Evolutionary conservation across 2,329 filamentous ascomycete species (phyloP), one percentile per base, ranked within the genome.

Genomic region (Lecanoromycetidae sp.): DNA sequence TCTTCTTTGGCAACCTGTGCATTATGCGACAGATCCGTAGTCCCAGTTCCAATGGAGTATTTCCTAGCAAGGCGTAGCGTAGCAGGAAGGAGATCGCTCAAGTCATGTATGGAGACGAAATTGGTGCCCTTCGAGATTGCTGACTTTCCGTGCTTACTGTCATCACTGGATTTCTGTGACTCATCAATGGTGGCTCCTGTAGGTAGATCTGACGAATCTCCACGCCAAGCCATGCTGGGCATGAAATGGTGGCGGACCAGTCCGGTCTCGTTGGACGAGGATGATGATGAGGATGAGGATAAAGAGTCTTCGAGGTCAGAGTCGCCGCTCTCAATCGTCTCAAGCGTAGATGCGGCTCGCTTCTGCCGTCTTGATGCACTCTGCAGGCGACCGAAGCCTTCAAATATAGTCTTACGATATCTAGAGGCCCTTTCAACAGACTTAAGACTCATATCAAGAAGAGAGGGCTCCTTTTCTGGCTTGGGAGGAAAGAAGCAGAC

Each of bases 1-100:
- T 82, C 74, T 52, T 77, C 80, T 55, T 79, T 73, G 7, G 90
- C 88, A 37, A 93, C 79, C 1, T 67, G 66, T 7, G 87, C 85
- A 61, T 98, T 98, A 57, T 93, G 82, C 36, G 76, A 71, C 63
- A 90, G 96, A 3, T 94, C 79, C 30, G 82, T 76, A 1, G 84
- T 82, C 51, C 87, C 79, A 3, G 87, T 87, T 60, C 91, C 88
- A 12, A 95, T 83, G 20, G 75, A 75, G 63, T 96, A 98, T 54
- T 84, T 77, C 48, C 78, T 70, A 2, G 87, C 91, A 52, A 95
- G 74, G 46, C 79, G 73, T 50, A 74, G 74, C 61, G 87, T 91
- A 2, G 85, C 83, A 0, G 88, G 88, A n/a, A 94, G 66, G 10
- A 87, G 62, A 39, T 76, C 69, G 8, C 77, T 75, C 22, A 93